Percentiles rank a stretch among this genome's conserved stretches.
These are phyloP conservation scores for Alternaria novae-zelandiae DNA, from an alignment of 2,329 filamentous ascomycete genomes.

Conservation along the genomic window DNA sequence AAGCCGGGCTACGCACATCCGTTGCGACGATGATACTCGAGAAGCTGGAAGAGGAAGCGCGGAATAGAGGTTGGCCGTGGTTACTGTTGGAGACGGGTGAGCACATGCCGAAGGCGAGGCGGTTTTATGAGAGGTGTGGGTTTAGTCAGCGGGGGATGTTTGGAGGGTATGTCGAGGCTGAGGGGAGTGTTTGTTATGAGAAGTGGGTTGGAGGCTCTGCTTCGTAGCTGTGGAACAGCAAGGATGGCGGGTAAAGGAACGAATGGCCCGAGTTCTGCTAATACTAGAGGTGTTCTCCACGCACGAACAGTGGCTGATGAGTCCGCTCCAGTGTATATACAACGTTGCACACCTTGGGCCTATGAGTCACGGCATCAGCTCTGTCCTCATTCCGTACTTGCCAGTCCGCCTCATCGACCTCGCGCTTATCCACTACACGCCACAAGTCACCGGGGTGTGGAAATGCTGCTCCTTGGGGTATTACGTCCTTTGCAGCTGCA, in stretches of 20 bases:
- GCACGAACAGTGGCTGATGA: conserved; percentile 27
- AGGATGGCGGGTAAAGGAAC: neutral
- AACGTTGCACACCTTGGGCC: conserved; percentile 47
- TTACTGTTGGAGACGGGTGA: neutral
- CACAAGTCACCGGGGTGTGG: conserved; percentile 48
- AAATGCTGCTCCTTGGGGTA: conserved; percentile 38
- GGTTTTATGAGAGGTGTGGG: neutral
- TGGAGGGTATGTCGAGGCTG: neutral
- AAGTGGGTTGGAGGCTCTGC: neutral
- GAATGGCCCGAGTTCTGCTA: neutral
- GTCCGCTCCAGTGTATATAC: conserved; percentile 50
- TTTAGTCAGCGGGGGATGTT: neutral
- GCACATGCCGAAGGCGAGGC: neutral
- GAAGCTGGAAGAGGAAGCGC: neutral
- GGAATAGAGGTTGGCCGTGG: neutral
- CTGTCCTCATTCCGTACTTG: conserved; percentile 12
- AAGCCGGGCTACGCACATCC: neutral
- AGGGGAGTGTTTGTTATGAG: neutral
- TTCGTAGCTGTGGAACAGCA: neutral
- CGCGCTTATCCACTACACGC: conserved; percentile 44
- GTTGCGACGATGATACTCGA: neutral
- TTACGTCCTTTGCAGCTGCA: conserved; percentile 10
- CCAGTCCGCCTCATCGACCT: conserved; percentile 34
- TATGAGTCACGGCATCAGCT: conserved; percentile 33
- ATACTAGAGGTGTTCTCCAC: conserved; percentile 15